Evolutionary conservation across 305 asterid genomes (phyloP).

Genomic region (Rubia balearica): DNA sequence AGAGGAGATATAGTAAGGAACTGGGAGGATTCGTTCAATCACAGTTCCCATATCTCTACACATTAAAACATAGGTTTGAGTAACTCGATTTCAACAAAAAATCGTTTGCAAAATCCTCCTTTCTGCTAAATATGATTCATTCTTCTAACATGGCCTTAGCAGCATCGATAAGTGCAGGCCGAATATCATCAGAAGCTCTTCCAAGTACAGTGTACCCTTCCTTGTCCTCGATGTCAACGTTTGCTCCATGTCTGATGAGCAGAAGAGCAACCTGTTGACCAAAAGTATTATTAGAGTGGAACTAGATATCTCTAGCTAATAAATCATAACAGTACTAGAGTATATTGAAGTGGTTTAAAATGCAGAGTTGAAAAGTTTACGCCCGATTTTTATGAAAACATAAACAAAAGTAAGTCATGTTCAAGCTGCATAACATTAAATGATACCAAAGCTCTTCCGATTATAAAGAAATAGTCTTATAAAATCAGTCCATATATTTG

Average conservation of each 20-base stretch:
- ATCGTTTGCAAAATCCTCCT: neutral
- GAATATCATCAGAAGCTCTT: slow-evolving; percentile 59
- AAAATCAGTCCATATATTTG: neutral
- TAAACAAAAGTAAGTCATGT: neutral
- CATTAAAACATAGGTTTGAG: neutral
- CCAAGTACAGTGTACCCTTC: slow-evolving; percentile 92
- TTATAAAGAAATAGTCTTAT: neutral
- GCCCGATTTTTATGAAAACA: neutral
- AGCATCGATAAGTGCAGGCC: slow-evolving; percentile 65
- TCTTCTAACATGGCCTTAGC: slow-evolving; percentile 86
- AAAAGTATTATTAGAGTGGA: slow-evolving; percentile 5
- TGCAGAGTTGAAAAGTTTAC: neutral
- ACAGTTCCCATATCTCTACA: neutral
- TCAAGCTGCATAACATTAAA: neutral
- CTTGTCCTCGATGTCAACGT: slow-evolving; percentile 74
- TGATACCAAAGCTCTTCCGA: neutral
- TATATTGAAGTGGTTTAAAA: neutral
- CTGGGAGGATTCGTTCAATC: neutral
- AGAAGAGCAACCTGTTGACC: slow-evolving; percentile 73
- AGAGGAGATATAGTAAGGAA: neutral
- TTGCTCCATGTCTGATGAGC: slow-evolving; percentile 85
- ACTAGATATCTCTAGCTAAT: neutral
- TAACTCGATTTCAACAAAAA: neutral
- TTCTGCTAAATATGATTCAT: slow-evolving; percentile 19
- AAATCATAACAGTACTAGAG: neutral